Base-by-base conservation (phyloP, 2,329 filamentous ascomycete genomes). In the Orbilia javanica region DNA sequence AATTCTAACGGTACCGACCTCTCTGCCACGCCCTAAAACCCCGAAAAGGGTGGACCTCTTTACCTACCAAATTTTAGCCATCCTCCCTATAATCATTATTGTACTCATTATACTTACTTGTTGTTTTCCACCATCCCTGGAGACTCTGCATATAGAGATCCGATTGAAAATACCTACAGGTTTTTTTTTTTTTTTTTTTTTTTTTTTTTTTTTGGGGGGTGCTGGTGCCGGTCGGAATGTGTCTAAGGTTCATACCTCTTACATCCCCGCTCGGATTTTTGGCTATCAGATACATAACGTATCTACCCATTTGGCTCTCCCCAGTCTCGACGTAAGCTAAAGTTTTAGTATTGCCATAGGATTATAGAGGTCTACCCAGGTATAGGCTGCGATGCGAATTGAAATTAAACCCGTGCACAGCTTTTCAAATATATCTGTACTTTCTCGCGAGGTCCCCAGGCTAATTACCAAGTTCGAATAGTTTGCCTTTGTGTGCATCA, bases 301-400 rank as follows among this genome's bases (percentile, higher is more conserved):
- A 36, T 36, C 34, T 36, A 10, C 34, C 13, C 7, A 11, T 6
- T 36, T 36, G 34, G 10, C 34, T 36, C 7, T 4, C 4, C 34
- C 34, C 10, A 36, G 13, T 36, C 34, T 36, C 7, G 7, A 6
- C n/a, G n/a, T 18, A 42, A 42, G 13, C 13, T 42, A n/a, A 18
- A 4, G 3, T 6, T n/a, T 44, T 20, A n/a, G 18, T 44, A 10
- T 44, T 44, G 20, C n/a, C 8, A 15, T 27, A 50, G 46, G 52
- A 72, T 78, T n/a, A 34, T 78, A 10, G 74, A 78, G 52, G 44
- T 78, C 48, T 78, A 72, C 52, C 42, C 74, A 48, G 67, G 74
- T 78, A 57, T 22, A 44, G 5, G n/a, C 39, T 2, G 20, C 42
- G 6, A 4, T 13, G 34, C 6, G 2, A 44, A 44, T 44, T 6